Percentiles rank a stretch among this genome's conserved stretches.
Evolutionary conservation across 139 green algal genomes (phyloP).

Genomic region (Picochlorum sp.): DNA sequence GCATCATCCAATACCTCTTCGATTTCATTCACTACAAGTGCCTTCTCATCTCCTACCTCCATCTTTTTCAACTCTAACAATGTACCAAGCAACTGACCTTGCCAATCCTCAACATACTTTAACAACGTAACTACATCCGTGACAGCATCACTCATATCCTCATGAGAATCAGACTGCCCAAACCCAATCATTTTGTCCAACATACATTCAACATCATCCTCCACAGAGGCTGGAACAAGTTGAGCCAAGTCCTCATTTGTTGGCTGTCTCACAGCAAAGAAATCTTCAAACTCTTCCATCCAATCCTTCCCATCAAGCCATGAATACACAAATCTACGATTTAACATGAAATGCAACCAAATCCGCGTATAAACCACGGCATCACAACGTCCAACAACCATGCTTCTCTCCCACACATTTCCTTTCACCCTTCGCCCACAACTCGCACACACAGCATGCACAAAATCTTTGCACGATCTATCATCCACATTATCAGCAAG

Average conservation of each 20-base stretch:
- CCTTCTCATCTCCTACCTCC: too few relatives aligned
- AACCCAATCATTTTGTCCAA: neutral
- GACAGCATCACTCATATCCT: neutral
- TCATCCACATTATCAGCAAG: slow-evolving; percentile 22
- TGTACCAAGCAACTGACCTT: neutral
- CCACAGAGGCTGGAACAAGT: neutral
- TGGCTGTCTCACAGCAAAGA: slow-evolving; percentile 27
- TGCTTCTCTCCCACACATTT: neutral
- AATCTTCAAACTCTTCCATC: slow-evolving; percentile 25
- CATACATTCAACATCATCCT: neutral
- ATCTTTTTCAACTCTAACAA: neutral
- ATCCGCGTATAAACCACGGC: slow-evolving; percentile 12
- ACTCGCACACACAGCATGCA: neutral
- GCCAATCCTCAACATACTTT: slow-evolving; percentile 3
- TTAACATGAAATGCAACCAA: slow-evolving; percentile 17
- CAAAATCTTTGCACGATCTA: slow-evolving; percentile 15
- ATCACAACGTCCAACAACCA: neutral
- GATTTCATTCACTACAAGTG: too few relatives aligned
- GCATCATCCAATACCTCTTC: too few relatives aligned
- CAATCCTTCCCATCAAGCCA: slow-evolving; percentile 21
- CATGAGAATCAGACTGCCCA: neutral
- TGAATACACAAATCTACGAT: neutral
- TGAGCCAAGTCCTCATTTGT: slow-evolving; percentile 12
- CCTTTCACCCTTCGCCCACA: slow-evolving; percentile 1
- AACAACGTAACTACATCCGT: neutral